Evolutionary conservation across 495 filamentous ascomycete species (phyloP).

Genomic region (Xylaria grammica): DNA sequence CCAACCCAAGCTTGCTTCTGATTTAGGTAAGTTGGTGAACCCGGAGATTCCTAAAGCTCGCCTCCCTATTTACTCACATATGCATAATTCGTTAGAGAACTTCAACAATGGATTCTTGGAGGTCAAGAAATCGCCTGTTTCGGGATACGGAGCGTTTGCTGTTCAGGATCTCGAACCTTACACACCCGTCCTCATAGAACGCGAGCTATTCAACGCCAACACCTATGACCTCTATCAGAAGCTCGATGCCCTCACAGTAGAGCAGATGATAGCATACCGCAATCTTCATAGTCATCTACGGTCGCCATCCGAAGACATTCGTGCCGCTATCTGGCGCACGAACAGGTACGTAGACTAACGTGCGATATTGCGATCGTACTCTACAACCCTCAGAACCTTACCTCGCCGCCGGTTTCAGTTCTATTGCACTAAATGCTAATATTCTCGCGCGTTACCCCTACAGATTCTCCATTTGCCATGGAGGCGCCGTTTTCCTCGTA

Average conservation of each 20-base stretch:
- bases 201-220: constrained; percentile 34
- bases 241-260: constrained; percentile 11
- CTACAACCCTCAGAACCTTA: background rate
- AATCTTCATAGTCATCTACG: constrained; percentile 3
- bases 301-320: constrained; percentile 10
- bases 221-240: constrained; percentile 22
- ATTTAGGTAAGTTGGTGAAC: background rate
- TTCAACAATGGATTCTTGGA: constrained; percentile 28
- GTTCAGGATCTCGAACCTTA: constrained; percentile 24
- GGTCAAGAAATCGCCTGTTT: constrained; percentile 27
- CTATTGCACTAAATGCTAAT: background rate
- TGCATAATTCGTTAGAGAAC: background rate
- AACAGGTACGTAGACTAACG: constrained; percentile 11
- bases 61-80: background rate
- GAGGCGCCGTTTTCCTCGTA: constrained; percentile 33
- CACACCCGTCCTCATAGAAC: constrained; percentile 35
- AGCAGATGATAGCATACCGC: constrained; percentile 15
- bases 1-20: constrained; percentile 12
- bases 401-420: background rate
- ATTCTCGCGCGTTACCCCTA: background rate
- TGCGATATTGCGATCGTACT: background rate
- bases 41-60: background rate
- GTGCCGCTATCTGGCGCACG: constrained; percentile 18
- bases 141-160: constrained; percentile 41
- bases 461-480: constrained; percentile 30